Evolutionary conservation across 192 early-diverging fungal species (phyloP).

Genomic region (Coemansia sp.): DNA sequence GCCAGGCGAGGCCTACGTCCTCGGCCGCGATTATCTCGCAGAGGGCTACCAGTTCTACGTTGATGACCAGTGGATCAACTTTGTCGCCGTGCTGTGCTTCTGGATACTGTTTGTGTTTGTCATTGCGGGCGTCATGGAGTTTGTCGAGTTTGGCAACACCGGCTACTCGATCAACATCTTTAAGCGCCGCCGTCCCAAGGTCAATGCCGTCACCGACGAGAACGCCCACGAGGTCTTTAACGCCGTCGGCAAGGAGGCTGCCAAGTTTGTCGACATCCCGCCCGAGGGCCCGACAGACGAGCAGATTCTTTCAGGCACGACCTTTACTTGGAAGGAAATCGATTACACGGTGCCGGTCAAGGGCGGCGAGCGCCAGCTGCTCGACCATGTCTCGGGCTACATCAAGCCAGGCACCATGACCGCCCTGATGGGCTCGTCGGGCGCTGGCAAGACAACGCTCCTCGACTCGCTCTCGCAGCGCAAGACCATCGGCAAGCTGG

Average conservation of each 20-base stretch:
- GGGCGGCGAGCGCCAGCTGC: slow-evolving; percentile 53
- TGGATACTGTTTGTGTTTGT: slow-evolving; percentile 33
- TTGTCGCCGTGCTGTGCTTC: slow-evolving; percentile 54
- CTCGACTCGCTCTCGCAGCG: slow-evolving; percentile 71
- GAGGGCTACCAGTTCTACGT: slow-evolving; percentile 56
- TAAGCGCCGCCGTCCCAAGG: slow-evolving; percentile 41
- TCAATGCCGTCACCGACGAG: slow-evolving; percentile 10
- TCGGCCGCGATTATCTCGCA: slow-evolving; percentile 59
- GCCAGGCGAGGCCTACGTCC: slow-evolving; percentile 55
- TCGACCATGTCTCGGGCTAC: slow-evolving; percentile 66
- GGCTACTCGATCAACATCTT: slow-evolving; percentile 54
- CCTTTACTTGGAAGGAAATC: slow-evolving; percentile 64
- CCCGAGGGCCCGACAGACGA: slow-evolving; percentile 35
- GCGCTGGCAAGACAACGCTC: slow-evolving; percentile 74
- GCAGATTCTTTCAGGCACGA: slow-evolving; percentile 53
- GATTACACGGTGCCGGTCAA: slow-evolving; percentile 56
- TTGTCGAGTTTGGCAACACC: slow-evolving; percentile 57
- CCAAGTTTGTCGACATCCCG: slow-evolving; percentile 8
- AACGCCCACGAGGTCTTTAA: background rate
- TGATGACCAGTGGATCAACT: slow-evolving; percentile 57
- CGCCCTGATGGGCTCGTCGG: slow-evolving; percentile 71
- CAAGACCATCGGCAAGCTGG: slow-evolving; percentile 65
- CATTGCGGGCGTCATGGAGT: slow-evolving; percentile 55
- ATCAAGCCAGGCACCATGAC: slow-evolving; percentile 76
- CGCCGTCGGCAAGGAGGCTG: slow-evolving; percentile 13